Evolutionary conservation across 1,284 basidiomycete species (phyloP).

Genomic region (Mycosarcoma maydis): DNA sequence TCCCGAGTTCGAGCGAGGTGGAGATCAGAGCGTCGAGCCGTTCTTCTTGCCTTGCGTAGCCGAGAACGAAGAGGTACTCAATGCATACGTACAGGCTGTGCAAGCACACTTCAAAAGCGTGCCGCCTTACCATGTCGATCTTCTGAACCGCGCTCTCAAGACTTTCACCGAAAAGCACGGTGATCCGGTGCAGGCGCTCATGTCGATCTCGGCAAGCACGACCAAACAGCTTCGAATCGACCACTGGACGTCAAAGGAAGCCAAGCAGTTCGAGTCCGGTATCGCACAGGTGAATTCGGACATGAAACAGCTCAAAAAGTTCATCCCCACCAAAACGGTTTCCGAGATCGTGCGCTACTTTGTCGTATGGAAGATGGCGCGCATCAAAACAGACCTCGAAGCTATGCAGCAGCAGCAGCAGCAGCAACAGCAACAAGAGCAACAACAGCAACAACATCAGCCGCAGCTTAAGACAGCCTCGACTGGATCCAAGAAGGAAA

Average conservation of each 20-base stretch:
- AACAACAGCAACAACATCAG: constrained; percentile 14
- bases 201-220: constrained; percentile 72
- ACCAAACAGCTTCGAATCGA: constrained; percentile 71
- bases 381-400: constrained; percentile 39
- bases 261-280: constrained; percentile 78
- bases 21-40: constrained; percentile 78
- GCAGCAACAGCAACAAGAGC: too few species aligned
- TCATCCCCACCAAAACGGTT: constrained; percentile 76
- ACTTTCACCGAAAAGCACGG: constrained; percentile 75
- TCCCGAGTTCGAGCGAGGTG: constrained; percentile 73
- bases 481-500: constrained; percentile 14
- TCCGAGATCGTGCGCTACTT: constrained; percentile 84
- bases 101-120: constrained; percentile 37
- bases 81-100: constrained; percentile 76
- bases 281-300: constrained; percentile 79
- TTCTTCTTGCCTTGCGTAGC: constrained; percentile 68
- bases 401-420: constrained; percentile 20
- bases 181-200: constrained; percentile 81
- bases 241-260: constrained; percentile 76
- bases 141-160: constrained; percentile 87
- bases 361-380: constrained; percentile 81
- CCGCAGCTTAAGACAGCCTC: constrained; percentile 6
- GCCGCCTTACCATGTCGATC: constrained; percentile 74
- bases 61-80: constrained; percentile 70
- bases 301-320: constrained; percentile 79